Evolutionary conservation across 75 land plant genomes (phyloP), one percentile per base, ranked within the genome.

Genomic region (Larix kaempferi): DNA sequence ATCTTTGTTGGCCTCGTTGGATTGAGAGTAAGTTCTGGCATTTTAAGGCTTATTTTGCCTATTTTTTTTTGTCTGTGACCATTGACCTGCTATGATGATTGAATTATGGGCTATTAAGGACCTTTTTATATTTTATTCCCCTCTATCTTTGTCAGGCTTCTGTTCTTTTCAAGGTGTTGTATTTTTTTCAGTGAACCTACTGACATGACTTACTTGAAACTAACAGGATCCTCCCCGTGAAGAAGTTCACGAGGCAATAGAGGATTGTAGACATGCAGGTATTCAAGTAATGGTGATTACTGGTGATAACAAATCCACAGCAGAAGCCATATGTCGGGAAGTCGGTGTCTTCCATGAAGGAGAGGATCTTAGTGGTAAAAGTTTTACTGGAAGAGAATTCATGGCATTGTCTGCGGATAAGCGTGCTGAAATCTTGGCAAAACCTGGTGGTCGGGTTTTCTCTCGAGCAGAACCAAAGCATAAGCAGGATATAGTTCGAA

Each of bases 401-500:
- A 83, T 91, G 85, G 76, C 86, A 52, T 86, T 93, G 54, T 63
- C 91, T 14, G 14, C 78, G 16, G 73, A 73, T 13, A 75, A 85
- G 63, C 90, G 90, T 79, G 76, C 49, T 57, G 84, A 85, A 61
- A 82, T 89, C 27, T 66, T 95, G 57, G 63, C 80, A 77, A 85
- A 80, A 67, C 82, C 87, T 55, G 95, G 95, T 22, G 98, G 95
- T 4, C 81, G 80, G 64, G 91, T 95, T 33, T 93, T 95, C 73
- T 95, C 98, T 35, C 86, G 98, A 55, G 98, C 98, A 74, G 98
- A 95, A 78, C 98, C 98, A 13, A 89, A 71, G 71, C 98, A 95
- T 75, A 95, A 95, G 76, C 98, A 95, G 79, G 95, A 95, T 41
- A 95, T 95, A 69, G 98, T 95, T 7, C 87, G 95, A 73, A 79